Conservation (phyloP, 2,329 filamentous ascomycete species). For the Trichoderma endophyticum region DNA sequence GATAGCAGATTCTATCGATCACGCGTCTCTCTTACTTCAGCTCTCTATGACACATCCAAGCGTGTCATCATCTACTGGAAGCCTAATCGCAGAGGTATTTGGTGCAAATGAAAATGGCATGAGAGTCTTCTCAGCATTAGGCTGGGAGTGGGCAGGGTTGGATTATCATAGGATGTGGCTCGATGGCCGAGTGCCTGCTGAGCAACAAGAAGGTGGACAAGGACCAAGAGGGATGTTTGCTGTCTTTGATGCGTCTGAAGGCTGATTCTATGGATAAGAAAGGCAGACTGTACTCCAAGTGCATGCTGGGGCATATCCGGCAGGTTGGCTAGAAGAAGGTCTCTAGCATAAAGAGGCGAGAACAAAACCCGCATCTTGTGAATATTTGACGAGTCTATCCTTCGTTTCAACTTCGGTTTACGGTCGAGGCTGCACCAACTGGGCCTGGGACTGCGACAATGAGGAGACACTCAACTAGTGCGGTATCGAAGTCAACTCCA, state of each 20-base stretch:
- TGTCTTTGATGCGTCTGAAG: not conserved
- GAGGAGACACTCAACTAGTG: not conserved
- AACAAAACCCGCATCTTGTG: not conserved
- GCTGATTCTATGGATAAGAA: not conserved
- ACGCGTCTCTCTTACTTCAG: not conserved
- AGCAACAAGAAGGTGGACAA: not conserved
- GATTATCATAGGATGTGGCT: conserved; percentile 10
- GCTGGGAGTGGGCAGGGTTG: not conserved
- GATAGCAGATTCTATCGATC: not conserved
- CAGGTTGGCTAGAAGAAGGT: not conserved
- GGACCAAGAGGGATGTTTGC: not conserved
- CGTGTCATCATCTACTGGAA: not conserved
- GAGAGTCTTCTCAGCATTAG: not conserved
- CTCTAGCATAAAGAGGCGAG: not conserved
- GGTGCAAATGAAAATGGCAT: not conserved
- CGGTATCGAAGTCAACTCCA: not conserved
- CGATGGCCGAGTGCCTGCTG: not conserved
- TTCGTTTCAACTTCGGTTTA: not conserved
- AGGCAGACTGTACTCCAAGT: not conserved
- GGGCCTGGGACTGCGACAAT: not conserved
- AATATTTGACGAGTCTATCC: not conserved
- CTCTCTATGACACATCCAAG: not conserved
- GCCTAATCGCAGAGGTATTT: not conserved
- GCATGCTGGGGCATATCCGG: not conserved
- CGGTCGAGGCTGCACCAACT: not conserved